Evolutionary conservation across 2,329 filamentous ascomycete species (phyloP).

Genomic region (Fusarium abutilonis): DNA sequence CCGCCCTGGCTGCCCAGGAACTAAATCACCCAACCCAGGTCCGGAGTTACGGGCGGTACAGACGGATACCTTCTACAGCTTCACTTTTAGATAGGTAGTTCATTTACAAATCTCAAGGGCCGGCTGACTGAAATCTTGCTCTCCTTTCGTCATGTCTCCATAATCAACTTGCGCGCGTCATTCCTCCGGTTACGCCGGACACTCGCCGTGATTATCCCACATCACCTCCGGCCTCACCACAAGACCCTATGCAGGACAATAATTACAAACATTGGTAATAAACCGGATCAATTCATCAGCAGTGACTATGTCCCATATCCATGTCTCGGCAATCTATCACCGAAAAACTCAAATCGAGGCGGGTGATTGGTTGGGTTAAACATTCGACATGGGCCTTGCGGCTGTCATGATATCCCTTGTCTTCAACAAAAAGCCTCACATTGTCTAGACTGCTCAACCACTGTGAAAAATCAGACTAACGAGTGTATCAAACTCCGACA

Average conservation of each 20-base stretch:
- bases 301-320: not conserved
- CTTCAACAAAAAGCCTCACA: not conserved
- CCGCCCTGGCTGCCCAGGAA: too few relatives aligned
- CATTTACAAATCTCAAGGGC: conserved; percentile 34
- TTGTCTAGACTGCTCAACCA: not conserved
- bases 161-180: conserved; percentile 31
- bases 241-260: not conserved
- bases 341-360: not conserved
- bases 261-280: not conserved
- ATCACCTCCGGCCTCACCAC: conserved; percentile 22
- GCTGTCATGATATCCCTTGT: not conserved
- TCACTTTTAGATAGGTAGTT: conserved; percentile 1
- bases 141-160: conserved; percentile 38
- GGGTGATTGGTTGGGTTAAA: not conserved
- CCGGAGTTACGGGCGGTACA: too few relatives aligned
- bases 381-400: not conserved
- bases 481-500: conserved; percentile 35
- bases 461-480: conserved; percentile 3
- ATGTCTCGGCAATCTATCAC: conserved; percentile 12
- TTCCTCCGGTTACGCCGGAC: conserved; percentile 20
- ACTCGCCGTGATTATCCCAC: conserved; percentile 24
- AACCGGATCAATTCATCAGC: conserved; percentile 1
- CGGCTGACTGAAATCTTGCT: conserved; percentile 26
- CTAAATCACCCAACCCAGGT: not conserved
- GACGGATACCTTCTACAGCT: conserved; percentile 1